Percentiles rank a stretch among this genome's conserved stretches.
phyloP scores from a whole-genome alignment of 176 grass and related monocot genomes.

The bread wheat (Triticum aestivum) region IWGSC_CS_RefSeq_v2.1 NC_057799.1:566827856-566828355 shows the following conservation, averaged over 20 bases:
- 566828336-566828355: not conserved
- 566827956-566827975: conserved; percentile 14
- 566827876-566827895: conserved; percentile 49
- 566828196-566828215: not conserved
- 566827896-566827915: conserved; percentile 31
- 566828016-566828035: conserved; percentile 46
- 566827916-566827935: not conserved
- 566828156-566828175: not conserved
- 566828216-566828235: not conserved
- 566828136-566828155: not conserved
- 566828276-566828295: not conserved
- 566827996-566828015: conserved; percentile 29
- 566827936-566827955: conserved; percentile 1
- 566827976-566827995: conserved; percentile 40
- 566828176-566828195: not conserved
- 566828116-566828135: not conserved
- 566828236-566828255: not conserved
- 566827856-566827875: conserved; percentile 76
- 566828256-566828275: not conserved
- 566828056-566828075: not conserved
- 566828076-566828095: not conserved
- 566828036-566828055: not conserved
- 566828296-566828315: not conserved
- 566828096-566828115: not conserved
- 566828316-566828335: conserved; percentile 3